Conservation (phyloP, 768 basidiomycete species). For the Holtermanniella nyarrowii region DNA sequence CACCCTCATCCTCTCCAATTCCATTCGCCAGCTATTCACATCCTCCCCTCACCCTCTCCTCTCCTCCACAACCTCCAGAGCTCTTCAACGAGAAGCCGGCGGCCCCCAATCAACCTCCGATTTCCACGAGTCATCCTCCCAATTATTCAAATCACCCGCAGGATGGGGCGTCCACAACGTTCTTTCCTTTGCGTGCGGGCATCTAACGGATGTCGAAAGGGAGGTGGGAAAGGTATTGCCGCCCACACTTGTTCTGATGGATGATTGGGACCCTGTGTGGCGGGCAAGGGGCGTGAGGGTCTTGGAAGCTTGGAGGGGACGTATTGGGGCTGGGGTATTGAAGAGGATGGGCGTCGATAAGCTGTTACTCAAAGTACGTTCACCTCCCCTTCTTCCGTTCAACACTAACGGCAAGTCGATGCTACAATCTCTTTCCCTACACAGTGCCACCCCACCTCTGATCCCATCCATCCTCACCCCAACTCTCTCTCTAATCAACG, state of each 20-base stretch:
- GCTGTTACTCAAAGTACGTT: constrained; percentile 20
- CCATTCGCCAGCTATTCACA: constrained; percentile 15
- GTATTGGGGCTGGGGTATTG: constrained; percentile 16
- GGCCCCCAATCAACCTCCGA: constrained; percentile 20
- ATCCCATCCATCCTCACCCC: constrained; percentile 13
- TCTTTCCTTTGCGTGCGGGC: constrained; percentile 12
- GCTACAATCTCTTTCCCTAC: constrained; percentile 32
- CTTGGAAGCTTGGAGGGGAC: constrained; percentile 23
- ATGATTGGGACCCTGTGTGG: constrained; percentile 37
- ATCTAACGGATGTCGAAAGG: constrained; percentile 12
- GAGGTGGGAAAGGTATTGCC: constrained; percentile 35
- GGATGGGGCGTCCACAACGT: constrained; percentile 25
- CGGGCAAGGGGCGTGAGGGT: constrained; percentile 21
- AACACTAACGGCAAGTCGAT: constrained; percentile 7
- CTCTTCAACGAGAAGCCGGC: constrained; percentile 20
- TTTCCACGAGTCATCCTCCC: constrained; percentile 20
- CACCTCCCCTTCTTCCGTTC: background rate
- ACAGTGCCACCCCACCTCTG: constrained; percentile 19
- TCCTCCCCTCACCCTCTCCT: constrained; percentile 26
- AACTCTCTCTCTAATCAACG: constrained; percentile 14
- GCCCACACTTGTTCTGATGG: constrained; percentile 35
- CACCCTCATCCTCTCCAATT: constrained; percentile 9
- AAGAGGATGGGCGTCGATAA: constrained; percentile 37
- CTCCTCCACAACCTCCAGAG: constrained; percentile 17
- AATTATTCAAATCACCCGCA: constrained; percentile 16